Evolutionary conservation across 768 basidiomycete genomes (phyloP).

Genomic region (Coprinopsis marcescibilis): DNA sequence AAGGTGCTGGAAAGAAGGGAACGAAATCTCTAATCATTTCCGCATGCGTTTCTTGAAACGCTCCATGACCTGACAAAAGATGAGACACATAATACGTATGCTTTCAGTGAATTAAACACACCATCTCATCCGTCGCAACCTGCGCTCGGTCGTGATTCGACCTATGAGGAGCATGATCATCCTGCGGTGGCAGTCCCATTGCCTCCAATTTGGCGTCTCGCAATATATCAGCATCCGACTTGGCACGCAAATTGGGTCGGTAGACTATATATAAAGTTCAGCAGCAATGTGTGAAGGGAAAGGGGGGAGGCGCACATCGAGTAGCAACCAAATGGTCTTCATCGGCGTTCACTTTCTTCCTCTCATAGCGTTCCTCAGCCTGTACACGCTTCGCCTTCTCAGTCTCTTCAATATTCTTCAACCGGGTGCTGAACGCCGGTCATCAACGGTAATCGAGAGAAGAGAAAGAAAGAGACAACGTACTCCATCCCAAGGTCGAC

Average conservation of each 20-base stretch:
- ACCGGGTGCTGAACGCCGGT: slow-evolving; percentile 52
- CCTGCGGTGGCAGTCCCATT: slow-evolving; percentile 64
- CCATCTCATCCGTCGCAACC: slow-evolving; percentile 89
- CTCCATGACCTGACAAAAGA: slow-evolving; percentile 72
- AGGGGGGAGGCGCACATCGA: slow-evolving; percentile 59
- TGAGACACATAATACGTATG: neutral
- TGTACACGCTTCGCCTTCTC: slow-evolving; percentile 92
- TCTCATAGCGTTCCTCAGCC: slow-evolving; percentile 63
- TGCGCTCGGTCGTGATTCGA: slow-evolving; percentile 56
- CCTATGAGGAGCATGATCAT: slow-evolving; percentile 39
- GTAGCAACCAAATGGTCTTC: slow-evolving; percentile 83
- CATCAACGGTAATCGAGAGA: slow-evolving; percentile 1
- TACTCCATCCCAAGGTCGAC: slow-evolving; percentile 99
- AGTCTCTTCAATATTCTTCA: slow-evolving; percentile 96
- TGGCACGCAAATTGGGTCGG: slow-evolving; percentile 73
- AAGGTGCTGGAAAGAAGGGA: neutral
- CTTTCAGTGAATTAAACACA: slow-evolving; percentile 29
- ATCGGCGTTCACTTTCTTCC: slow-evolving; percentile 49
- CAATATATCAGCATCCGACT: slow-evolving; percentile 84
- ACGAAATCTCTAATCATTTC: slow-evolving; percentile 34
- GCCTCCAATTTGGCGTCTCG: slow-evolving; percentile 86
- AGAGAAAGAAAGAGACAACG: slow-evolving; percentile 27
- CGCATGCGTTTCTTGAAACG: slow-evolving; percentile 97
- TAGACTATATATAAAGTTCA: slow-evolving; percentile 51
- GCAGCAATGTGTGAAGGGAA: neutral